Conservation (phyloP, 148 eudicot genomes). For the Chenopodium berlandieri region DNA sequence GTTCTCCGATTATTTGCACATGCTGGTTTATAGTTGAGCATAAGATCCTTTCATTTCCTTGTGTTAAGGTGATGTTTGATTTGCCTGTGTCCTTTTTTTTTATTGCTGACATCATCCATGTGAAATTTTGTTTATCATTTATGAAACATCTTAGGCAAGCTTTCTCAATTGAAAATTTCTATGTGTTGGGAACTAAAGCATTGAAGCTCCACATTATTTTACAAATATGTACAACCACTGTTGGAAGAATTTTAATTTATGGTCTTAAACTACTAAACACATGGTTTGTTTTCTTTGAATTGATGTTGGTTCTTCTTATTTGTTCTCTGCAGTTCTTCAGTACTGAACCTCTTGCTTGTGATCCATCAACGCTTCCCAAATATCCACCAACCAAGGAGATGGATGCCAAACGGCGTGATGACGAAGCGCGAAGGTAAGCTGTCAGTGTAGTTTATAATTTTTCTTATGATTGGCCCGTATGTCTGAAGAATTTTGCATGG, state of each 20-base stretch:
- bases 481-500: neutral
- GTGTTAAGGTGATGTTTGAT: neutral
- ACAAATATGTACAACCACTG: neutral
- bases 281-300: neutral
- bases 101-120: neutral
- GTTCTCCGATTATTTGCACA: neutral
- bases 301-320: neutral
- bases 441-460: neutral
- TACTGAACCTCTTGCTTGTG: constrained; percentile 84
- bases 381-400: constrained; percentile 95
- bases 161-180: neutral
- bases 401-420: constrained; percentile 94
- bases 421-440: constrained; percentile 78
- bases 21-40: neutral
- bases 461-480: neutral
- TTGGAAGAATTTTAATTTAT: neutral
- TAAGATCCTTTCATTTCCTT: neutral
- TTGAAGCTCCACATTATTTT: neutral
- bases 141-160: neutral
- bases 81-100: neutral
- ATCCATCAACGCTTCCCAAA: constrained; percentile 85
- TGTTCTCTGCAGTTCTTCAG: constrained; percentile 60
- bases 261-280: neutral
- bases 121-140: too few relatives aligned
- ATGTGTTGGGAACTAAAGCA: neutral